Evolutionary conservation across 176 grass and related monocot genomes (phyloP), one percentile per base, ranked within the genome.

Genomic region (Triticum turgidum): DNA sequence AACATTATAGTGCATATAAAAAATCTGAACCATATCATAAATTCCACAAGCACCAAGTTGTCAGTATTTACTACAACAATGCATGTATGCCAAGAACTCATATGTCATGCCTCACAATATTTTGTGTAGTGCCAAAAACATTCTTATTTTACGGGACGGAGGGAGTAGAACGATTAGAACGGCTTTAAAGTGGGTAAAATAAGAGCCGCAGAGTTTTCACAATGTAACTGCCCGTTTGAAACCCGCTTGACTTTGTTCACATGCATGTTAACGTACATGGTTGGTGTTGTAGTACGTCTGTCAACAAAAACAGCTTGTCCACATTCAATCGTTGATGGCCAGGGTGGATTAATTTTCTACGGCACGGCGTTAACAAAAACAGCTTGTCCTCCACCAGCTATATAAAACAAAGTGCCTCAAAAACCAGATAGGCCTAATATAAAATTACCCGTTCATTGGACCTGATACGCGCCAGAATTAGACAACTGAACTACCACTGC

Each of bases 361-460:
- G 32, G 62, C 11, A 39, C 80, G 41, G 62, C 62, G 68, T 63
- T 54, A 86, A 21, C 56, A 52, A 14, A 14, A 69, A 44, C 42
- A 71, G 37, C 15, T 11, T 71, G 25, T 24, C 32, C 58, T 66
- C 34, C 65, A 83, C 32, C 42, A 79, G 32, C 35, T 37, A 65
- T 72, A 15, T 52, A 5, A 52, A 22, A 44, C 10, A 17, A 14
- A 27, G 30, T 70, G 24, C 42, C 20, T 65, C 51, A 30, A 58
- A 54, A 76, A 59, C 45, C 17, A 72, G 52, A 22, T 52, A 39
- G 70, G 7, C 72, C 45, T 11, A 4, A 38, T 62, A 81, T 62
- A 81, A 81, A 72, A 74, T 37, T 41, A 87, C 7, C 10, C 27
- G 33, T 89, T 85, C 59, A 20, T 45, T 86, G 66, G 10, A 87